phyloP scores from a whole-genome alignment of 306 rosid species.

The Crataegus laevigata region DNA sequence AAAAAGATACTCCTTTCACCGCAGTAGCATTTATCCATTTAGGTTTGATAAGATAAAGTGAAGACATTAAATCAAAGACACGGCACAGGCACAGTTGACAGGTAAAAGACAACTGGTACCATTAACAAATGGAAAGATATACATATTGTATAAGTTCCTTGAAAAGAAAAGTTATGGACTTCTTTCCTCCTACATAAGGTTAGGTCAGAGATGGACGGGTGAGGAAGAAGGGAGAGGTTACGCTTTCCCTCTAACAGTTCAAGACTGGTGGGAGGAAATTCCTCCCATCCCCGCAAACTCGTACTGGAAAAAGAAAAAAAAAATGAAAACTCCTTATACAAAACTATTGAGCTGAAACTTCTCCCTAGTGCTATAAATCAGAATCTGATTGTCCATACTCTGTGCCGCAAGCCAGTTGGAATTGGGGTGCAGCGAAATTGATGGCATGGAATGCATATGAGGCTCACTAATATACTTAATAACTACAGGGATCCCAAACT shows the following conservation, averaged over 20 bases:
- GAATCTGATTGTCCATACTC: slow-evolving; percentile 98
- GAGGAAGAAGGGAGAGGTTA: background rate
- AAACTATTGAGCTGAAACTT: slow-evolving; percentile 73
- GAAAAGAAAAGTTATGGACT: background rate
- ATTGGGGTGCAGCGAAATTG: slow-evolving; percentile 87
- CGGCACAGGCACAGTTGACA: background rate
- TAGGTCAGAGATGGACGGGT: background rate
- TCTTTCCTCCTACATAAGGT: too few species aligned
- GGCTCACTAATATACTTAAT: slow-evolving; percentile 97
- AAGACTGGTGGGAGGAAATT: background rate
- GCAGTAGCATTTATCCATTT: background rate
- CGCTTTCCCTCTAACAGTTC: background rate
- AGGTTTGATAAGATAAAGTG: background rate
- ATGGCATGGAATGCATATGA: slow-evolving; percentile 98
- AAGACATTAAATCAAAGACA: background rate
- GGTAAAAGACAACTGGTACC: background rate
- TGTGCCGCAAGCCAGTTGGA: slow-evolving; percentile 94
- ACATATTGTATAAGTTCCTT: background rate
- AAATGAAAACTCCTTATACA: background rate
- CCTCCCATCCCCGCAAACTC: background rate
- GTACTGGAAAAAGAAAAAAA: too few species aligned
- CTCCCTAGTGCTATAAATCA: slow-evolving; percentile 91
- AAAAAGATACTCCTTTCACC: background rate
- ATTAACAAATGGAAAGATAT: background rate
- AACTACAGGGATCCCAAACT: slow-evolving; percentile 94